Evolutionary conservation across 139 green algal species (phyloP).

Genomic region (Helicosporidium sp.): DNA sequence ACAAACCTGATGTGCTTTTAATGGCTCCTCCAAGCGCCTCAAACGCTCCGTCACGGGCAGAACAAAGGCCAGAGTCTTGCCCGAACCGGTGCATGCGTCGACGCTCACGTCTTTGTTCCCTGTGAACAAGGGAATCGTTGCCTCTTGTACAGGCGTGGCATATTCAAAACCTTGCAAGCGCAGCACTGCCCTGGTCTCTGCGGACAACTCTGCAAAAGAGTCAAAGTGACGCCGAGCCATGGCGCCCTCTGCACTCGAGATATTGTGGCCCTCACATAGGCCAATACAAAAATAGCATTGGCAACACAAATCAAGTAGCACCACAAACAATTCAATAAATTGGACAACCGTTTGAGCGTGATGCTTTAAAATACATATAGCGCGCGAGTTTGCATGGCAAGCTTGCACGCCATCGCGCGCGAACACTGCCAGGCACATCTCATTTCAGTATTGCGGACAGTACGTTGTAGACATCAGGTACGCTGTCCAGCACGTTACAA

Average conservation of each 20-base stretch:
- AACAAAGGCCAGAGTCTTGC: conserved; percentile 94
- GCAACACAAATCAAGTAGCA: too few relatives aligned
- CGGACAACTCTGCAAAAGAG: conserved; percentile 16
- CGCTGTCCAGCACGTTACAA: too few relatives aligned
- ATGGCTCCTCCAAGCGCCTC: conserved; percentile 28
- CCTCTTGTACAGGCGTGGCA: conserved; percentile 79
- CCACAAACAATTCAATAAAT: too few relatives aligned
- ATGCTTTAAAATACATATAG: too few relatives aligned
- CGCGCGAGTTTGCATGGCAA: too few relatives aligned
- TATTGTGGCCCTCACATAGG: too few relatives aligned
- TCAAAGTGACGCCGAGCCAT: conserved; percentile 6
- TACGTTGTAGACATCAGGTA: too few relatives aligned
- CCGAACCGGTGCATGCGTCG: conserved; percentile 84
- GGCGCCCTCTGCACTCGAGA: background rate
- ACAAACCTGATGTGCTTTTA: conserved; percentile 54
- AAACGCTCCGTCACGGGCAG: conserved; percentile 81
- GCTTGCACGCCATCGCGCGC: too few relatives aligned
- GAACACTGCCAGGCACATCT: too few relatives aligned
- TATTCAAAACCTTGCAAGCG: conserved; percentile 31
- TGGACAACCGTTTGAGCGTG: too few relatives aligned
- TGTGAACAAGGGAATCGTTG: conserved; percentile 72
- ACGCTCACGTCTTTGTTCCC: conserved; percentile 91
- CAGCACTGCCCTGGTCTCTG: conserved; percentile 35
- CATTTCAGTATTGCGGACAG: too few relatives aligned
- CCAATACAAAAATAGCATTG: too few relatives aligned